Base-by-base conservation (phyloP, 2,329 filamentous ascomycete species). In the Hypoxylon sp. region DNA sequence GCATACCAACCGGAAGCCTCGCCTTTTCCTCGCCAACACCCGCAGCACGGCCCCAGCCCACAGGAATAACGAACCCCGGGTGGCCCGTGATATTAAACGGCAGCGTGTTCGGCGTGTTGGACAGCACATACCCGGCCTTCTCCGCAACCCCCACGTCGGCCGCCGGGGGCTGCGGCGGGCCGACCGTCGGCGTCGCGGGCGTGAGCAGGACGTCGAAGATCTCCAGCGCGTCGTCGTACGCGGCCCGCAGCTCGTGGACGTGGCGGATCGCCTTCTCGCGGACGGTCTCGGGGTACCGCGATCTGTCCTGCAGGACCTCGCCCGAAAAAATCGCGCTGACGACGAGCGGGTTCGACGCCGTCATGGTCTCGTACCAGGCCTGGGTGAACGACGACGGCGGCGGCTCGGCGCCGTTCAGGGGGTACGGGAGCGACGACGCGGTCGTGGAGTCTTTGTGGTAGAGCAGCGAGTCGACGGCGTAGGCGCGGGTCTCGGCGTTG, bases 71-170 rank as follows among this genome's bases (percentile, higher is more conserved):
- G 62, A 81, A 62, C 0, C 71, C 78, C 3, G 77, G 77, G 65
- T 81, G 77, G 0, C 77, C 78, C 1, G 77, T 79, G 3, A 75
- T 61, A 65, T 81, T 79, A 60, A 80, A 80, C 3, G 73, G 71
- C 21, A 69, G 71, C 0, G 77, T 75, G 44, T 76, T 78, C 49
- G 71, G 65, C 6, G 72, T 74, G 7, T 74, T 70, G 2, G 75
- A 75, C 27, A 81, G 71, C 2, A 74, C 72, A 4, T 71, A 67
- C 37, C 70, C 69, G 43, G 75, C 69, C 59, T 76, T 74, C 9
- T 75, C 73, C 52, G 68, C 66, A 2, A 75, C 67, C 20, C 57
- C 63, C 34, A 65, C 65, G 2, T 61, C 56, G n/a, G n/a, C n/a
- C 5, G 62, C 60, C 12, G 66, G 63, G 5, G 71, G 72, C 59